Conservation (phyloP, 2,329 filamentous ascomycete species). For the Penicillium sp. region DNA sequence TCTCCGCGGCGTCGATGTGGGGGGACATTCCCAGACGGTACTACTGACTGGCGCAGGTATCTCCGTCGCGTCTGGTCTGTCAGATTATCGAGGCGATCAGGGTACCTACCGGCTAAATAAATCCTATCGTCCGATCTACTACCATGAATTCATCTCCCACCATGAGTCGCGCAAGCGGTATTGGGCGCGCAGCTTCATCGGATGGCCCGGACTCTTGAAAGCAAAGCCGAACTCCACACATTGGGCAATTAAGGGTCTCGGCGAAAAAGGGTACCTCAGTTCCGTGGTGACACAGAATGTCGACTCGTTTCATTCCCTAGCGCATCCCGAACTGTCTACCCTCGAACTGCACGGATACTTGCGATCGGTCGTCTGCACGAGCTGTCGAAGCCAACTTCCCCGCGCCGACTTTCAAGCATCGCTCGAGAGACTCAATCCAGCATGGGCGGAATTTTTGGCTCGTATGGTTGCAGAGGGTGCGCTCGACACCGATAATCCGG, state of each 20-base stretch:
- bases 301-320: conserved; percentile 82
- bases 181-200: conserved; percentile 92
- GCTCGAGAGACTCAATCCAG: conserved; percentile 76
- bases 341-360: conserved; percentile 92
- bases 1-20: conserved; percentile 46
- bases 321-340: conserved; percentile 72
- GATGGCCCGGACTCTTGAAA: conserved; percentile 78
- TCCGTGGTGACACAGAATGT: conserved; percentile 93
- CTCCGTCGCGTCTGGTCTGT: conserved; percentile 86
- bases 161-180: conserved; percentile 90
- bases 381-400: conserved; percentile 70
- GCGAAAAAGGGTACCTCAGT: conserved; percentile 68
- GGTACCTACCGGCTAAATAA: conserved; percentile 94
- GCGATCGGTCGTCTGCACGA: conserved; percentile 75
- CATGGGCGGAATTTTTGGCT: conserved; percentile 75
- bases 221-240: conserved; percentile 81
- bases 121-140: conserved; percentile 87
- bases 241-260: conserved; percentile 71
- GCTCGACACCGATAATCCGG: conserved; percentile 72
- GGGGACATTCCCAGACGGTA: conserved; percentile 58
- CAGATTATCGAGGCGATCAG: conserved; percentile 85
- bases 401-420: conserved; percentile 73
- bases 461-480: conserved; percentile 73
- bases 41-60: conserved; percentile 83
- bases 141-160: conserved; percentile 77